These are phyloP conservation scores for Thraustochytrium striatum DNA, from an alignment of 352 stramenopile genomes.

Conservation along the genomic window DNA sequence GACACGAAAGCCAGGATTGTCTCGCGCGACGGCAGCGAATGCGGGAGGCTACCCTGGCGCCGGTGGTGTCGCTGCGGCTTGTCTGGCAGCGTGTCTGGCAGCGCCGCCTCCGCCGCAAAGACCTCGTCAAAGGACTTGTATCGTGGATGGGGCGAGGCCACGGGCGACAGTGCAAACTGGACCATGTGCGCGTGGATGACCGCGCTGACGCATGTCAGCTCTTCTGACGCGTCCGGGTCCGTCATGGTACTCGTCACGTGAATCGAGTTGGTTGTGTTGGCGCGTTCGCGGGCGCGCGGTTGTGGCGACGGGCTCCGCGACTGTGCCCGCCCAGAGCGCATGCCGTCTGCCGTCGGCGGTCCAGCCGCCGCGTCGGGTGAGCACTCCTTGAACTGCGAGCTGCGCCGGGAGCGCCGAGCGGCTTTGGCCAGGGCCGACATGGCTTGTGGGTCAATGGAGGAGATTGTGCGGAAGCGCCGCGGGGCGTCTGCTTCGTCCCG, in stretches of 20 bases:
- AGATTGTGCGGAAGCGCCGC: conserved; percentile 12
- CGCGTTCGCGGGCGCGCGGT: background rate
- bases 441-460: conserved; percentile 13
- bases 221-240: conserved; percentile 77
- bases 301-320: background rate
- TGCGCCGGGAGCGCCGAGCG: background rate
- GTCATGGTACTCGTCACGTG: conserved; percentile 88
- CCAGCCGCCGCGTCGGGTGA: background rate
- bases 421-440: background rate
- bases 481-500: background rate
- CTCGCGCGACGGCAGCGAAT: conserved; percentile 61
- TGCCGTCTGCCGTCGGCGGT: background rate
- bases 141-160: background rate
- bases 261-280: conserved; percentile 77
- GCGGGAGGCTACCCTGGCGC: background rate
- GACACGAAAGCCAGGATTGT: conserved; percentile 86
- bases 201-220: conserved; percentile 81
- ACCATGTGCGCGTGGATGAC: conserved; percentile 89
- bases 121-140: conserved; percentile 44
- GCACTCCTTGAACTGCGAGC: background rate
- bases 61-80: too few relatives aligned
- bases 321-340: background rate
- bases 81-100: too few relatives aligned
- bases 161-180: background rate
- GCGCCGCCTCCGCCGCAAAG: too few relatives aligned